A percentile compares a stretch with the other conserved stretches of the same genome.
phyloP scores from a whole-genome alignment of 1,284 basidiomycete species.

The Limonomyces culmigenus region DNA sequence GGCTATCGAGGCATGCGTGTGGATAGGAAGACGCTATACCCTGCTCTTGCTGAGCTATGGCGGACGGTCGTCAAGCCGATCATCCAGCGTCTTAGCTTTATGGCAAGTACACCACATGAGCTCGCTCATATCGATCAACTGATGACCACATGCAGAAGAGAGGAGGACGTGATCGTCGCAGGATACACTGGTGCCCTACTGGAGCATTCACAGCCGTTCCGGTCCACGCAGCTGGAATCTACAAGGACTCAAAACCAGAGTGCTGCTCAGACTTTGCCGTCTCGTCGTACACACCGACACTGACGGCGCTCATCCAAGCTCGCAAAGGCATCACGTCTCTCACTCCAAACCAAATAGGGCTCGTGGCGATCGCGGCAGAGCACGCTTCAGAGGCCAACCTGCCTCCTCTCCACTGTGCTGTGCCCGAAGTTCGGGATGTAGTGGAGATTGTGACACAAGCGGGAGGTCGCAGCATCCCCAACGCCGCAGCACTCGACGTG shows the following conservation, averaged over 20 bases:
- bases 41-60: no score
- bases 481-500: background rate
- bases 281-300: conserved; percentile 8
- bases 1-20: no score
- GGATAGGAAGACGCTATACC: no score
- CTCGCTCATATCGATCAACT: background rate
- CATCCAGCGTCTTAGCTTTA: background rate
- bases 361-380: no score
- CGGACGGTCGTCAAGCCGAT: no score
- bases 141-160: background rate
- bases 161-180: background rate
- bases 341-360: no score
- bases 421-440: no score
- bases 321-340: no score
- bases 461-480: no score
- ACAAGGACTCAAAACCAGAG: background rate
- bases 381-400: background rate
- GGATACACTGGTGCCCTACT: conserved; percentile 6
- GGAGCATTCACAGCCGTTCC: conserved; percentile 8
- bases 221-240: conserved; percentile 9
- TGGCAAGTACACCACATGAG: background rate
- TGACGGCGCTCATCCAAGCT: no score
- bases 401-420: background rate
- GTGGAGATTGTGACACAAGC: no score
- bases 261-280: conserved; percentile 5